Evolutionary conservation across 1,284 basidiomycete species (phyloP).

Genomic region (Rhodotorula sp.): DNA sequence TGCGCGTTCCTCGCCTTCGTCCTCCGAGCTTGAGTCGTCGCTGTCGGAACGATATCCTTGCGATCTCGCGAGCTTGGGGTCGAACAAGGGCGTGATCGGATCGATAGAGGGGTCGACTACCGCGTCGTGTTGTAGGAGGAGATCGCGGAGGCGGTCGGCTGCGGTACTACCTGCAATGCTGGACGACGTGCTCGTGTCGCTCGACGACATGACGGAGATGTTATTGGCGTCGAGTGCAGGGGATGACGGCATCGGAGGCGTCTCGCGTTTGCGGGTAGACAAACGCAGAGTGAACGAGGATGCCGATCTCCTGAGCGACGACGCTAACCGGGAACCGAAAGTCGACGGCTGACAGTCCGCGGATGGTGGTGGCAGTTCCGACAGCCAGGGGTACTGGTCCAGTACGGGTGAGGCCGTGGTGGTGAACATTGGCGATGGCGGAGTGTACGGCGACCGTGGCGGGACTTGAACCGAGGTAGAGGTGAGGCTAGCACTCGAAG

Average conservation of each 20-base stretch:
- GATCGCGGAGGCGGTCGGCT: constrained; percentile 5
- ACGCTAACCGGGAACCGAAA: constrained; percentile 5
- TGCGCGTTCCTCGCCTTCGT: background rate
- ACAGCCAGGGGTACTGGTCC: background rate
- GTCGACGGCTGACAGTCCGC: background rate
- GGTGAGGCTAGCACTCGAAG: constrained; percentile 4
- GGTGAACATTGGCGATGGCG: background rate
- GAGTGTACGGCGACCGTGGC: background rate
- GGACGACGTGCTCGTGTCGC: background rate
- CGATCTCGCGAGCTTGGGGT: background rate
- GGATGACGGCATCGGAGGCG: background rate
- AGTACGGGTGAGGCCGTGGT: background rate
- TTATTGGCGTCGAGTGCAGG: background rate
- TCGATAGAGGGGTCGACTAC: constrained; percentile 1
- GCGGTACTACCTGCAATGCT: background rate
- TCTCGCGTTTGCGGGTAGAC: background rate
- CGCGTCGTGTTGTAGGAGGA: constrained; percentile 13
- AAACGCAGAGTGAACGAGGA: constrained; percentile 6
- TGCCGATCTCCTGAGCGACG: constrained; percentile 8
- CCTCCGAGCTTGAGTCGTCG: background rate
- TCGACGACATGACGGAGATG: background rate
- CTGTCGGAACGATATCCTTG: background rate
- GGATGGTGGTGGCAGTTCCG: background rate
- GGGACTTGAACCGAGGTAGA: constrained; percentile 1
- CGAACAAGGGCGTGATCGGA: constrained; percentile 3